phyloP scores from a whole-genome alignment of 306 rosid genomes.

The Neltuma alba region DNA sequence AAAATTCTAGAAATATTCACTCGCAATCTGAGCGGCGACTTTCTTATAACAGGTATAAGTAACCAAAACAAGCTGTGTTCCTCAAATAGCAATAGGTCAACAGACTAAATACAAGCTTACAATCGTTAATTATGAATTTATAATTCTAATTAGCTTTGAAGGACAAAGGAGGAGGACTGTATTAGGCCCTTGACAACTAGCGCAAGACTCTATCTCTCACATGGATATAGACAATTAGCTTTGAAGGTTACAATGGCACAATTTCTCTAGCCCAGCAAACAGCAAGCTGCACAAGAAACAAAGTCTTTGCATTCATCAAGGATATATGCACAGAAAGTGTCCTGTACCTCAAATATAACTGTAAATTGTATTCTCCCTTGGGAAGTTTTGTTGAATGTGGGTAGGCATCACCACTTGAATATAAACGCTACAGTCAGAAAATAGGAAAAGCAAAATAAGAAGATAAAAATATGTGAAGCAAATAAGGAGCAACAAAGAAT shows the following conservation, averaged over 20 bases:
- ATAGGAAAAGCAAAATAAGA: constrained; percentile 23
- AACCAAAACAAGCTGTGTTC: constrained; percentile 23
- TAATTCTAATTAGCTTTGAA: background rate
- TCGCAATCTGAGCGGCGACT: constrained; percentile 24
- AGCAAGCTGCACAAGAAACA: constrained; percentile 31
- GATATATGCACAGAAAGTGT: constrained; percentile 35
- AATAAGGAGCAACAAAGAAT: background rate
- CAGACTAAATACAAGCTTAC: constrained; percentile 5
- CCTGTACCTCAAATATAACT: constrained; percentile 73
- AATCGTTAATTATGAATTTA: constrained; percentile 16
- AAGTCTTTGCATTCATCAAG: constrained; percentile 16
- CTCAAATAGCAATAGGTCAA: constrained; percentile 11
- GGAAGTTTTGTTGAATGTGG: constrained; percentile 79
- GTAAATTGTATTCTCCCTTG: constrained; percentile 89
- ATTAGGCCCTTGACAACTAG: background rate
- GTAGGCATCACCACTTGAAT: constrained; percentile 87
- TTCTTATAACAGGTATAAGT: constrained; percentile 20
- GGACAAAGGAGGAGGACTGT: background rate
- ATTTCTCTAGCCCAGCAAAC: constrained; percentile 8
- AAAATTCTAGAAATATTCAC: constrained; percentile 26
- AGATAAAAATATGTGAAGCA: constrained; percentile 31
- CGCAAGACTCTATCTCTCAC: background rate
- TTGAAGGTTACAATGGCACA: constrained; percentile 15
- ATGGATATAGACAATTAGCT: background rate
- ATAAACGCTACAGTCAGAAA: constrained; percentile 61